Conservation (phyloP, 108 stramenopile species). For the Schizochytrium sp. region DNA sequence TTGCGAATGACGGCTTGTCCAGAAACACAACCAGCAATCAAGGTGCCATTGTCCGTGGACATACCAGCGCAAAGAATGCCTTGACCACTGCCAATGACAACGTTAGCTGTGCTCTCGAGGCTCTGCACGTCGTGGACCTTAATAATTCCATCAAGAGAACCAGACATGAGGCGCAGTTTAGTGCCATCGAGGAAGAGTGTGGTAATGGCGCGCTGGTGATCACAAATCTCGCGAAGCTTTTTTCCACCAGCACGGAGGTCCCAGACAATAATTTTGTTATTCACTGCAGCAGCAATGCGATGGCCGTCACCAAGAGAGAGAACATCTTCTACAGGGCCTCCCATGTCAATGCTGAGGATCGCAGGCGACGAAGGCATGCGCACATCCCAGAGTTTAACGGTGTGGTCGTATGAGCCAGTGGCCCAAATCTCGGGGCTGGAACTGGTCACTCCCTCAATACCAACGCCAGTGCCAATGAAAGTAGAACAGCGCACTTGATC, state of each 20-base stretch:
- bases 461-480: neutral
- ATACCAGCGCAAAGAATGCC: slow-evolving; percentile 61
- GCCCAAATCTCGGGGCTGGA: slow-evolving; percentile 54
- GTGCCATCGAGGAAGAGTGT: slow-evolving; percentile 50
- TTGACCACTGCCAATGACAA: slow-evolving; percentile 47
- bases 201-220: slow-evolving; percentile 67
- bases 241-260: slow-evolving; percentile 63
- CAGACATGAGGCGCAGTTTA: slow-evolving; percentile 60
- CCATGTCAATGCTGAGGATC: slow-evolving; percentile 30
- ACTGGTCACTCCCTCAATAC: neutral
- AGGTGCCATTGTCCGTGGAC: slow-evolving; percentile 4
- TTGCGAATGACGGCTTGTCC: slow-evolving; percentile 58
- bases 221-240: slow-evolving; percentile 25
- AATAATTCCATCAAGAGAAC: slow-evolving; percentile 65
- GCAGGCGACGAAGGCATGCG: neutral
- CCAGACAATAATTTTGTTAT: slow-evolving; percentile 63
- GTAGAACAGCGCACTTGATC: slow-evolving; percentile 63
- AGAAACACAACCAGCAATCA: slow-evolving; percentile 60
- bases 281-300: slow-evolving; percentile 58
- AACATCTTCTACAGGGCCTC: slow-evolving; percentile 58
- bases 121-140: slow-evolving; percentile 62
- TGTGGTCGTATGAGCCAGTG: slow-evolving; percentile 68
- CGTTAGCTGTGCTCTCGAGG: neutral
- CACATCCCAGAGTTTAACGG: slow-evolving; percentile 65
- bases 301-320: neutral